A percentile compares a stretch with the other conserved stretches of the same genome.
phyloP scores from a whole-genome alignment of 2,329 filamentous ascomycete genomes.

The Penicillium corylophilum region DNA sequence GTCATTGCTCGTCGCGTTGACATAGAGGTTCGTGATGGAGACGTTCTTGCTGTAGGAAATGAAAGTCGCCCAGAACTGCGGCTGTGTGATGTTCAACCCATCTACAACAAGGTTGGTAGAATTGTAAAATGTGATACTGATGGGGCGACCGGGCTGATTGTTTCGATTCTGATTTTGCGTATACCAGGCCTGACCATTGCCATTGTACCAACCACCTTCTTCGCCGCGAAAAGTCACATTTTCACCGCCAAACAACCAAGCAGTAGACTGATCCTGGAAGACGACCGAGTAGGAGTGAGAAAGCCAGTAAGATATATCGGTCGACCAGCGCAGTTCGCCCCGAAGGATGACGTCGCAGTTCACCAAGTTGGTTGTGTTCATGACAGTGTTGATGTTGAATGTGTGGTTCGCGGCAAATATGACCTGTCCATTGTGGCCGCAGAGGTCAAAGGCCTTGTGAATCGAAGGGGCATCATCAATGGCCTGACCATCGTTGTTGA shows the following conservation, averaged over 20 bases:
- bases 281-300: conserved; percentile 51
- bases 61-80: conserved; percentile 53
- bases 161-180: conserved; percentile 46
- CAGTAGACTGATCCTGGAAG: conserved; percentile 58
- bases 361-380: conserved; percentile 20
- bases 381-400: conserved; percentile 19
- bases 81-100: conserved; percentile 50
- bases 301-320: conserved; percentile 54
- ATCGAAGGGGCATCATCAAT: conserved; percentile 25
- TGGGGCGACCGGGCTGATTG: conserved; percentile 53
- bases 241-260: conserved; percentile 56
- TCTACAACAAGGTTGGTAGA: conserved; percentile 51
- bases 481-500: conserved; percentile 16
- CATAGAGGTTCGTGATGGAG: conserved; percentile 55
- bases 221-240: conserved; percentile 52
- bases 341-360: conserved; percentile 30
- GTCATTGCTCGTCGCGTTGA: conserved; percentile 49
- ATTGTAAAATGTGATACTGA: conserved; percentile 53
- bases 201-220: conserved; percentile 55
- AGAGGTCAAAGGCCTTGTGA: conserved; percentile 29
- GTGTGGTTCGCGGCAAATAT: conserved; percentile 8
- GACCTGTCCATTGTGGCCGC: conserved; percentile 25
- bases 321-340: conserved; percentile 40
- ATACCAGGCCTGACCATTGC: conserved; percentile 63
- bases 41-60: conserved; percentile 51